A percentile compares a stretch with the other conserved stretches of the same genome.
phyloP scores from a whole-genome alignment of 371 early-diverging fungal species.

The Lichtheimia hyalospora region DNA sequence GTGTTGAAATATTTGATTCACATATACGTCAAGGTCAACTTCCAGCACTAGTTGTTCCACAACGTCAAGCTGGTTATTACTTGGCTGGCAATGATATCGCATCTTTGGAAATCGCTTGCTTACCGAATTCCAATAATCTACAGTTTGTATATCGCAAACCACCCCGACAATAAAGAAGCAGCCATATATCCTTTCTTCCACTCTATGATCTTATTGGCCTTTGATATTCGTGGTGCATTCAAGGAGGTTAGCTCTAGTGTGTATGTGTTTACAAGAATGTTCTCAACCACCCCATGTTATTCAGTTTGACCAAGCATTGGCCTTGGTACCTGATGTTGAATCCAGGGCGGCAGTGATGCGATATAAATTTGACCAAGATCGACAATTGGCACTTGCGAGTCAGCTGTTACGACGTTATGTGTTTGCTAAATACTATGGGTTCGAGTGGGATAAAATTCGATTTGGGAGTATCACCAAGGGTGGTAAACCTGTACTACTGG shows the following conservation, averaged over 20 bases:
- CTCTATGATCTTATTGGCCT: conserved; percentile 8
- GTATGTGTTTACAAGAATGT: too few relatives aligned
- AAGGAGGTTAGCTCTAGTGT: background rate
- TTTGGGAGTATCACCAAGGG: conserved; percentile 2
- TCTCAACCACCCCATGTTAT: too few relatives aligned
- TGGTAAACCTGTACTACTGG: conserved; percentile 10
- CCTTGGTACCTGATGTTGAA: conserved; percentile 17
- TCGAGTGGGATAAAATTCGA: background rate
- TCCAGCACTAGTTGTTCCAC: conserved; percentile 24
- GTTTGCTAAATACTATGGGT: conserved; percentile 20
- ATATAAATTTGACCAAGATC: conserved; percentile 33
- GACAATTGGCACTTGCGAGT: conserved; percentile 32
- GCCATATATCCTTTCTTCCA: background rate
- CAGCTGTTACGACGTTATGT: conserved; percentile 34
- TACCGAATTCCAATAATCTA: conserved; percentile 13
- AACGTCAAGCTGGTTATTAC: conserved; percentile 21
- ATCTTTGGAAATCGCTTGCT: conserved; percentile 17
- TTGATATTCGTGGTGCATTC: conserved; percentile 3
- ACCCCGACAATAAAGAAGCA: conserved; percentile 2
- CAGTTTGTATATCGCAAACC: conserved; percentile 18
- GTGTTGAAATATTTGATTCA: conserved; percentile 30
- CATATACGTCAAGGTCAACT: conserved; percentile 30
- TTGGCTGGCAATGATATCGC: conserved; percentile 15
- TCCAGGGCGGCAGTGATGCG: conserved; percentile 29
- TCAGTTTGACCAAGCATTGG: conserved; percentile 31